phyloP scores from a whole-genome alignment of 306 rosid species.

The Fagus sylvatica region DNA sequence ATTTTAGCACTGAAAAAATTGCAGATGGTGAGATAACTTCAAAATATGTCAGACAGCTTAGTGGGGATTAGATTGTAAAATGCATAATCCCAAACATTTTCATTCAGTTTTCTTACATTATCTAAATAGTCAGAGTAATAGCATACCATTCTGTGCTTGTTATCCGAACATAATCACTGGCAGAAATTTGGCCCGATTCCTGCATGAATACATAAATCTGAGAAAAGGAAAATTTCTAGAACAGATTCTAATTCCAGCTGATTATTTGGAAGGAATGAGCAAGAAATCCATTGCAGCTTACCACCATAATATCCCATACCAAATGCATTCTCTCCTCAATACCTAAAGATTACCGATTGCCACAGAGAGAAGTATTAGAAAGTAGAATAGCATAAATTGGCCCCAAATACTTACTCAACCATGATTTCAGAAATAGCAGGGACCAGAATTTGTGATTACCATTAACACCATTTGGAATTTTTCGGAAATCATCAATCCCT shows the following conservation, averaged over 20 bases:
- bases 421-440: not conserved
- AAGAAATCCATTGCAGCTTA: slow-evolving; percentile 41
- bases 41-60: slow-evolving; percentile 12
- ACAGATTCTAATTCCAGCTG: slow-evolving; percentile 13
- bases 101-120: not conserved
- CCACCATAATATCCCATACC: slow-evolving; percentile 96
- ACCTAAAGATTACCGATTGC: slow-evolving; percentile 51
- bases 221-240: slow-evolving; percentile 4
- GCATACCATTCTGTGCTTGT: slow-evolving; percentile 89
- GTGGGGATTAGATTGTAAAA: not conserved
- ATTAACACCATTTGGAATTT: slow-evolving; percentile 93
- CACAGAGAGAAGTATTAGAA: slow-evolving; percentile 12
- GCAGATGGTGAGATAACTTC: slow-evolving; percentile 14
- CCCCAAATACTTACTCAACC: not conserved
- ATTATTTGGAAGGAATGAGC: slow-evolving; percentile 12
- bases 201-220: slow-evolving; percentile 21
- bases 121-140: slow-evolving; percentile 9
- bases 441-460: slow-evolving; percentile 50
- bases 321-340: slow-evolving; percentile 96
- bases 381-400: slow-evolving; percentile 28
- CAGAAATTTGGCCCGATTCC: slow-evolving; percentile 95
- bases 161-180: slow-evolving; percentile 73
- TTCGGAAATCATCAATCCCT: slow-evolving; percentile 86
- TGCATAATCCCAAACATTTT: not conserved
- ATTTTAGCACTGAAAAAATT: slow-evolving; percentile 68